These are phyloP conservation scores for Xanthoparmelia taractica DNA, from an alignment of 495 filamentous ascomycete genomes.

Conservation along the genomic window DNA sequence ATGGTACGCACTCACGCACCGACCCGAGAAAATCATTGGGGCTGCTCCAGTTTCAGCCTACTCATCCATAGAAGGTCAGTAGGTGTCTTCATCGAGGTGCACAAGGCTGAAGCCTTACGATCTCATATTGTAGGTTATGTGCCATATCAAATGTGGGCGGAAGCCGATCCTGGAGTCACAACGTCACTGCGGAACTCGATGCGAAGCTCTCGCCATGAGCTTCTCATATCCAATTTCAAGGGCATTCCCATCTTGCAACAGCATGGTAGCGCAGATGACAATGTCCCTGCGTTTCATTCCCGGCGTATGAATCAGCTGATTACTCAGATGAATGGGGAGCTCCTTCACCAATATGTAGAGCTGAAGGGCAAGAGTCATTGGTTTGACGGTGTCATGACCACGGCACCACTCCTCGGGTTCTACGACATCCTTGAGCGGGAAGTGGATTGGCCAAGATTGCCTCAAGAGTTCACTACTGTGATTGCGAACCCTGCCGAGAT, in stretches of 20 bases:
- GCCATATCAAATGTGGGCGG: conserved; percentile 50
- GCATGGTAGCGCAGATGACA: conserved; percentile 50
- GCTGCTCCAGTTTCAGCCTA: conserved; percentile 52
- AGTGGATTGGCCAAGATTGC: conserved; percentile 17
- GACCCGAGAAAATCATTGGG: conserved; percentile 50
- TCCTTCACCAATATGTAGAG: conserved; percentile 40
- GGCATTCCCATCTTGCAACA: conserved; percentile 51
- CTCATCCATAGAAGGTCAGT: conserved; percentile 50
- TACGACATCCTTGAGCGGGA: conserved; percentile 28
- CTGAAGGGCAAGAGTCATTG: conserved; percentile 45
- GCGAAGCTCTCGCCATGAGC: conserved; percentile 48
- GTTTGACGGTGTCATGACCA: conserved; percentile 46
- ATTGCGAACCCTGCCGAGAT: conserved; percentile 45
- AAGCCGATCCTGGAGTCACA: conserved; percentile 41
- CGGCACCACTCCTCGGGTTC: conserved; percentile 35
- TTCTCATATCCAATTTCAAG: conserved; percentile 43
- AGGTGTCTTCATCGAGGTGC: not conserved
- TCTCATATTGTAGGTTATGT: conserved; percentile 42
- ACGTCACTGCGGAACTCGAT: conserved; percentile 40
- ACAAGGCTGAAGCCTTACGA: not conserved
- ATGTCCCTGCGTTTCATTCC: conserved; percentile 53
- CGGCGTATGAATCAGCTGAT: conserved; percentile 44
- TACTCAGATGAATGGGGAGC: conserved; percentile 33
- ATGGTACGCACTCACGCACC: conserved; percentile 52
- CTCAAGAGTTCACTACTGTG: conserved; percentile 38